Evolutionary conservation across 768 basidiomycete species (phyloP).

Genomic region (Auriscalpium microsporum): DNA sequence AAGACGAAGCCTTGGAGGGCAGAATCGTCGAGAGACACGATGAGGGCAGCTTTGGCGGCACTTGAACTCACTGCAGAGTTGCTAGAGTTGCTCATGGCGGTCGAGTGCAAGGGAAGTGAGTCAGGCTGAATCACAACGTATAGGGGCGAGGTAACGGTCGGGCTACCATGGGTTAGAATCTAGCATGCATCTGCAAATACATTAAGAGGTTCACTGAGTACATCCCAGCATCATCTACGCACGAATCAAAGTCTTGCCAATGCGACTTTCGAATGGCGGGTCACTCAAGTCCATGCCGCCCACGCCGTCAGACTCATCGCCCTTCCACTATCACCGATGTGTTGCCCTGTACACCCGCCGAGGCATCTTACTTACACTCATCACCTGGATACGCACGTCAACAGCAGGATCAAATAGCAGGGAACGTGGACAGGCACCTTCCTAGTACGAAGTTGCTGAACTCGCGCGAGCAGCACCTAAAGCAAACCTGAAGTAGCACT

Average conservation of each 20-base stretch:
- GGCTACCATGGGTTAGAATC: too few species aligned
- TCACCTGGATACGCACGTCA: not conserved
- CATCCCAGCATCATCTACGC: not conserved
- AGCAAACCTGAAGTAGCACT: constrained; percentile 74
- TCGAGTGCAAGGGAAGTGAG: too few species aligned
- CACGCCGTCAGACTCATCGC: too few species aligned
- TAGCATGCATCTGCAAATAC: not conserved
- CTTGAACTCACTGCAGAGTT: too few species aligned
- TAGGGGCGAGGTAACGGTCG: too few species aligned
- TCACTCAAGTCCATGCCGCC: constrained; percentile 6
- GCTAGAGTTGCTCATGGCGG: too few species aligned
- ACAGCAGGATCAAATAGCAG: not conserved
- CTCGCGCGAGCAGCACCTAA: constrained; percentile 61
- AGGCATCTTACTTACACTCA: constrained; percentile 4
- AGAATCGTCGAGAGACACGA: too few species aligned
- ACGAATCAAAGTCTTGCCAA: not conserved
- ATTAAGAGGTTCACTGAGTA: not conserved
- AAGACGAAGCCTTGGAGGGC: too few species aligned
- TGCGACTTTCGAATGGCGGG: constrained; percentile 8
- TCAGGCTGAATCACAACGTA: too few species aligned
- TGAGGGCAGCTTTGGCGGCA: too few species aligned
- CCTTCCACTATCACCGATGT: constrained; percentile 4
- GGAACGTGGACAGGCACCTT: too few species aligned
- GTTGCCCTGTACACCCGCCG: constrained; percentile 11
- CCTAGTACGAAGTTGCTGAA: constrained; percentile 34